phyloP scores from a whole-genome alignment of 1,139 yeast species.

The Candida sojae region DNA sequence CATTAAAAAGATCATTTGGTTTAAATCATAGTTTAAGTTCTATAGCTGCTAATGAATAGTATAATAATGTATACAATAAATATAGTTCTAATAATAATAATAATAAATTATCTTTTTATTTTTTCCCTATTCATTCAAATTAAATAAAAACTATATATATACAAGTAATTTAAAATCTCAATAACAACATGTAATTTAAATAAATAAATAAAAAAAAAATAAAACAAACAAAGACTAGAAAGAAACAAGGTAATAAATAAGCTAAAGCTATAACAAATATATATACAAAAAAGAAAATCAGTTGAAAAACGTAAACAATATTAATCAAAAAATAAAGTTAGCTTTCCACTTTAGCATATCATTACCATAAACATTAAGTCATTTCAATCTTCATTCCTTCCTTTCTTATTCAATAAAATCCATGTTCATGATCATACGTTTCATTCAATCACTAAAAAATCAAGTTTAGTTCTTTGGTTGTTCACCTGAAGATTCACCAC shows the following conservation, averaged over 20 bases:
- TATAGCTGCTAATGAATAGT: slow-evolving; percentile 2
- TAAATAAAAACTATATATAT: slow-evolving; percentile 1
- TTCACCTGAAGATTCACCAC: slow-evolving; percentile 29
- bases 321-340: background rate
- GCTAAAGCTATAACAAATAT: slow-evolving; percentile 1
- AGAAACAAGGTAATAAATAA: background rate
- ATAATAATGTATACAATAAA: background rate
- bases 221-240: background rate
- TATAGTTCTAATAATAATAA: background rate
- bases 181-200: background rate
- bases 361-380: background rate
- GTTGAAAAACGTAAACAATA: no score
- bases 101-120: background rate
- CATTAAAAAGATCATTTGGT: slow-evolving; percentile 11
- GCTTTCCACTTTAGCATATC: background rate
- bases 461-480: slow-evolving; percentile 45
- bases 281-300: slow-evolving; percentile 6
- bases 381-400: background rate
- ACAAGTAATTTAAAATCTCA: slow-evolving; percentile 1
- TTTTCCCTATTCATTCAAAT: background rate
- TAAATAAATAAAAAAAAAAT: background rate
- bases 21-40: slow-evolving; percentile 11
- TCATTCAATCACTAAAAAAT: background rate
- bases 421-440: background rate
- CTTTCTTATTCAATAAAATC: background rate